Conservation (phyloP, 768 basidiomycete genomes). For the Multifurca ochricompacta region DNA sequence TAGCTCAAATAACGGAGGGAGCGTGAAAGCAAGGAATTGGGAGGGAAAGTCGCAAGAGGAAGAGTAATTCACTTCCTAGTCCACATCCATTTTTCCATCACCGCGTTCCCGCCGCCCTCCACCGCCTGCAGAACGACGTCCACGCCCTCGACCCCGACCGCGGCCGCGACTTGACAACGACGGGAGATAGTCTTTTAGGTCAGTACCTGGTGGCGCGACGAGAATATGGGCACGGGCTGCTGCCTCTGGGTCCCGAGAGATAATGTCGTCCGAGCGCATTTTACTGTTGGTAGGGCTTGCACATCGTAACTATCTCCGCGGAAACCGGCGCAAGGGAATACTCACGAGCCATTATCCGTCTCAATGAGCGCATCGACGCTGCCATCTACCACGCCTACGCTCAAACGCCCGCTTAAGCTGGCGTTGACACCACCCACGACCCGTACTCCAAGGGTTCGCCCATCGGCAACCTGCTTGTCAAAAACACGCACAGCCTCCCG, state of each 20-base stretch:
- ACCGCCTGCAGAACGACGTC: slow-evolving; percentile 1
- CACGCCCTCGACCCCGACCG: slow-evolving; percentile 12
- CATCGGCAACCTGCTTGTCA: slow-evolving; percentile 21
- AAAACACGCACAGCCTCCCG: slow-evolving; percentile 17
- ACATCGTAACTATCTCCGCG: not conserved
- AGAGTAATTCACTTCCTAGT: not conserved
- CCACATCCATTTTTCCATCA: slow-evolving; percentile 18
- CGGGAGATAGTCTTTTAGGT: slow-evolving; percentile 18
- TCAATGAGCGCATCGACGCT: slow-evolving; percentile 20
- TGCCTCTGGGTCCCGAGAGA: slow-evolving; percentile 18
- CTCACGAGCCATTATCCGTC: slow-evolving; percentile 17
- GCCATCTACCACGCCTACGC: slow-evolving; percentile 17
- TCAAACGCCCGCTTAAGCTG: slow-evolving; percentile 19
- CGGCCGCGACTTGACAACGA: slow-evolving; percentile 7
- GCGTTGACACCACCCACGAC: slow-evolving; percentile 22
- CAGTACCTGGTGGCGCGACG: slow-evolving; percentile 19
- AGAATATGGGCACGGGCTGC: slow-evolving; percentile 21
- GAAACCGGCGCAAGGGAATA: not conserved
- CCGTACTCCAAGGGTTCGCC: slow-evolving; percentile 19
- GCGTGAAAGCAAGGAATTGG: not conserved
- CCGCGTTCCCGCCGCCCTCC: slow-evolving; percentile 14
- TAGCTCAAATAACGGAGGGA: not conserved
- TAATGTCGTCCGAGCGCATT: slow-evolving; percentile 22
- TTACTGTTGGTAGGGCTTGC: slow-evolving; percentile 3
- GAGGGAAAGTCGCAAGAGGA: not conserved